A percentile compares a stretch with the other conserved stretches of the same genome.
Conservation (phyloP, 805 yeast species). For the Komagataella kurtzmanii region DNA sequence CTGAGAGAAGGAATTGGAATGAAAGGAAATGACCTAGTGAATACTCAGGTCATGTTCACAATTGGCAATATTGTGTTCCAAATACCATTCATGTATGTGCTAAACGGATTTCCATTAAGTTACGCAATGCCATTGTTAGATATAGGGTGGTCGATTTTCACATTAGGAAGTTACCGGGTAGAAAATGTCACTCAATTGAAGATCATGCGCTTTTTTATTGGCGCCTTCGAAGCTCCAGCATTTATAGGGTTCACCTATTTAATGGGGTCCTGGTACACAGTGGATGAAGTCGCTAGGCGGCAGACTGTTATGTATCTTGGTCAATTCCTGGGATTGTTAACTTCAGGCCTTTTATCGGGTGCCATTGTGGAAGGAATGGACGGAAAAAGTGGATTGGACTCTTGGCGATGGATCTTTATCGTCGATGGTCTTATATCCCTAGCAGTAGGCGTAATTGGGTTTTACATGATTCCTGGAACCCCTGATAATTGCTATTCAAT, state of each 20-base stretch:
- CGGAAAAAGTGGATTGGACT: slow-evolving; percentile 15
- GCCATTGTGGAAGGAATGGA: slow-evolving; percentile 18
- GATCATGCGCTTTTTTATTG: slow-evolving; percentile 38
- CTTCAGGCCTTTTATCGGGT: slow-evolving; percentile 40
- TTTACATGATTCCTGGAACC: slow-evolving; percentile 45
- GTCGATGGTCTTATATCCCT: slow-evolving; percentile 18
- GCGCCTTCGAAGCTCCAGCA: slow-evolving; percentile 28
- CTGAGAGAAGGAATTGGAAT: slow-evolving; percentile 42
- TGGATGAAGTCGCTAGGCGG: slow-evolving; percentile 38
- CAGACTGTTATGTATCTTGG: slow-evolving; percentile 51
- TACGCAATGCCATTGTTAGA: slow-evolving; percentile 41
- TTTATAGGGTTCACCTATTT: slow-evolving; percentile 27
- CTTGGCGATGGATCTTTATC: slow-evolving; percentile 26
- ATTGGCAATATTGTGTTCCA: slow-evolving; percentile 50
- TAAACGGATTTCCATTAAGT: slow-evolving; percentile 44
- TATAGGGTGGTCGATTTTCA: slow-evolving; percentile 54
- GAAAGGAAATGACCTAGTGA: slow-evolving; percentile 48
- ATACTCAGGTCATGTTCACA: slow-evolving; percentile 42
- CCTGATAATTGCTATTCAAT: slow-evolving; percentile 40
- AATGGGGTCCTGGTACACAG: slow-evolving; percentile 27
- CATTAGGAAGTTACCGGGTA: slow-evolving; percentile 40
- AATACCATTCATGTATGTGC: slow-evolving; percentile 44
- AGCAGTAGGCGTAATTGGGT: slow-evolving; percentile 9
- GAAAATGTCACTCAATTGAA: slow-evolving; percentile 35
- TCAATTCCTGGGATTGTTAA: slow-evolving; percentile 44